phyloP scores from a whole-genome alignment of 2,329 filamentous ascomycete species.

The Botrytis tulipae region DNA sequence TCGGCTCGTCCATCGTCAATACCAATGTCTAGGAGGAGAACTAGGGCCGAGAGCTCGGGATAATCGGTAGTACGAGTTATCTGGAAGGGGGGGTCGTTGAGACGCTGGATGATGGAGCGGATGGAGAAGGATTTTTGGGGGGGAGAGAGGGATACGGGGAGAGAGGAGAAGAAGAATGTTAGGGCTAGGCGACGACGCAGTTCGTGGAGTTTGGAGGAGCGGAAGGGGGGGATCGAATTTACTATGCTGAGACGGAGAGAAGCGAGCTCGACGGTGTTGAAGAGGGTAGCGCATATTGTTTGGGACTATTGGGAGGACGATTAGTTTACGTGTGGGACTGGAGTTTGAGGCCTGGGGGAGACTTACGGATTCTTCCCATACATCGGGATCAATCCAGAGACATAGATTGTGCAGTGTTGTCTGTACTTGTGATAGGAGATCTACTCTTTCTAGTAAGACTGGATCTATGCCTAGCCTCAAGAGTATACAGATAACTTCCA shows the following conservation, averaged over 20 bases:
- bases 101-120: slow-evolving; percentile 46
- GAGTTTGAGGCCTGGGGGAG: not conserved
- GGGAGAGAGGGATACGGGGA: slow-evolving; percentile 43
- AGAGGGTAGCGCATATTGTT: slow-evolving; percentile 49
- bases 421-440: slow-evolving; percentile 45
- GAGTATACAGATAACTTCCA: slow-evolving; percentile 47
- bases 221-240: slow-evolving; percentile 54
- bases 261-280: slow-evolving; percentile 47
- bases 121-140: slow-evolving; percentile 44
- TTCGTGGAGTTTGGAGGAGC: slow-evolving; percentile 50
- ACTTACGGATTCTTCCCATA: slow-evolving; percentile 43
- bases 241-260: slow-evolving; percentile 58
- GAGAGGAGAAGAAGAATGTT: slow-evolving; percentile 58
- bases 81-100: slow-evolving; percentile 50
- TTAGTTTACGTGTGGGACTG: slow-evolving; percentile 20
- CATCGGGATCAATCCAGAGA: slow-evolving; percentile 41
- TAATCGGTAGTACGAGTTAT: slow-evolving; percentile 63
- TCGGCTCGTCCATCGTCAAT: slow-evolving; percentile 60
- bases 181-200: slow-evolving; percentile 66
- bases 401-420: slow-evolving; percentile 47
- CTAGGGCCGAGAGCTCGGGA: slow-evolving; percentile 60
- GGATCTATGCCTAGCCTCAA: slow-evolving; percentile 56
- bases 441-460: slow-evolving; percentile 46
- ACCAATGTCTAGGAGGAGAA: slow-evolving; percentile 70
- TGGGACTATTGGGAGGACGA: slow-evolving; percentile 44